Evolutionary conservation across 1,284 basidiomycete genomes (phyloP).

Genomic region (Pseudozyma hubeiensis): DNA sequence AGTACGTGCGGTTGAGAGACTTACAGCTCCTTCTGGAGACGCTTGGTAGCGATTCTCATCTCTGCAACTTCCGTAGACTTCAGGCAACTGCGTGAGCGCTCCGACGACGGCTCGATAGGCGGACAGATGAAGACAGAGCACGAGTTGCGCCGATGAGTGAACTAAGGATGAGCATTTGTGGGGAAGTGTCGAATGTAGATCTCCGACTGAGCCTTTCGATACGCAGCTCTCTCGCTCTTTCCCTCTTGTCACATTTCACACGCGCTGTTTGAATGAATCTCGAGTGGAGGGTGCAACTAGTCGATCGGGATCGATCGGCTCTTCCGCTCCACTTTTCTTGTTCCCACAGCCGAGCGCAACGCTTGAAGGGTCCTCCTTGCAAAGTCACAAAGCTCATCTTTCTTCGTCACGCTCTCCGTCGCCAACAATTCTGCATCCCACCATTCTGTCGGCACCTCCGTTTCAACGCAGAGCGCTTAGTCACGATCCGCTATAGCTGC

Average conservation of each 20-base stretch:
- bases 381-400: too few species aligned
- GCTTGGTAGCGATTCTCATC: slow-evolving; percentile 56
- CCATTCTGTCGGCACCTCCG: too few species aligned
- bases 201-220: slow-evolving; percentile 3
- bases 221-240: background rate
- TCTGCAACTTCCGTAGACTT: slow-evolving; percentile 3
- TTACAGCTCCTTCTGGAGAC: slow-evolving; percentile 53
- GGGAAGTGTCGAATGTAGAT: slow-evolving; percentile 3
- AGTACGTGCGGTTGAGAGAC: background rate
- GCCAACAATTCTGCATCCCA: too few species aligned
- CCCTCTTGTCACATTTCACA: too few species aligned
- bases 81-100: slow-evolving; percentile 4
- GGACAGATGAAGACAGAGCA: background rate
- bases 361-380: too few species aligned
- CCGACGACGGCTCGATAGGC: background rate
- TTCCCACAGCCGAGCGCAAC: too few species aligned
- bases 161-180: background rate
- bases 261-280: too few species aligned
- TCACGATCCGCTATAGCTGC: too few species aligned
- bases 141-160: background rate
- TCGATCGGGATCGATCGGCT: slow-evolving; percentile 1
- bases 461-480: too few species aligned
- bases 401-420: too few species aligned
- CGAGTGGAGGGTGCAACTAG: slow-evolving; percentile 2
- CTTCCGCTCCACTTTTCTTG: slow-evolving; percentile 6